Conservation (phyloP, 2,329 filamentous ascomycete genomes). For the Tolypocladium amazonense region DNA sequence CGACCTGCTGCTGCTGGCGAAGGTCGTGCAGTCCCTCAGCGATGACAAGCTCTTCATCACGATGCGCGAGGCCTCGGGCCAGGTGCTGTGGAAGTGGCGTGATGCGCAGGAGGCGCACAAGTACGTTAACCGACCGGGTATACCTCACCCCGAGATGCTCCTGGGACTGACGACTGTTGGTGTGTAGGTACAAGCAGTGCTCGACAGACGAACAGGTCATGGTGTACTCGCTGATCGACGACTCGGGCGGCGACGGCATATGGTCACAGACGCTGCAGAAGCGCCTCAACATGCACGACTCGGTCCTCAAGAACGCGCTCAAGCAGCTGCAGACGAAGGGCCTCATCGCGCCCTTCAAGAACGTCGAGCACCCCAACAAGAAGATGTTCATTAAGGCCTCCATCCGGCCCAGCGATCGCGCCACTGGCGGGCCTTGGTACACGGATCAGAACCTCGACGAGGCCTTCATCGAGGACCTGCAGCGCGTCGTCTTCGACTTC, state of each 20-base stretch:
- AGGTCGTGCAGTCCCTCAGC: conserved; percentile 45
- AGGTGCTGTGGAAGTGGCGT: conserved; percentile 45
- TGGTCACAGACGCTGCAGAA: conserved; percentile 82
- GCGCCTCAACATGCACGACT: conserved; percentile 74
- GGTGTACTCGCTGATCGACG: conserved; percentile 84
- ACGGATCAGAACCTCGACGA: conserved; percentile 84
- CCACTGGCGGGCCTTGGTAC: conserved; percentile 91
- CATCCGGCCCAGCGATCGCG: conserved; percentile 75
- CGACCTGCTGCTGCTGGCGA: conserved; percentile 42
- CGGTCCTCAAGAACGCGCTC: conserved; percentile 67
- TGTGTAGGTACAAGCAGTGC: conserved; percentile 45
- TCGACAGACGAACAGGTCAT: conserved; percentile 65
- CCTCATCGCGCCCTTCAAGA: conserved; percentile 82
- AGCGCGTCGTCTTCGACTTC: conserved; percentile 61
- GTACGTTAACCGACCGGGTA: conserved; percentile 28
- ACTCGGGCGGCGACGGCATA: conserved; percentile 72
- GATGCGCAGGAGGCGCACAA: conserved; percentile 50
- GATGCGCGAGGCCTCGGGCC: conserved; percentile 28
- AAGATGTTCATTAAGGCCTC: conserved; percentile 94
- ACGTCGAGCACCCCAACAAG: conserved; percentile 78
- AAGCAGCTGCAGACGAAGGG: conserved; percentile 75
- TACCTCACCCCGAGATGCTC: not conserved
- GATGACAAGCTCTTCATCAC: conserved; percentile 48
- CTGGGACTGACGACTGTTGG: not conserved
- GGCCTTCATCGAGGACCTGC: conserved; percentile 71